phyloP scores from a whole-genome alignment of 2,329 filamentous ascomycete species.

The Neospermospora avenae region DNA sequence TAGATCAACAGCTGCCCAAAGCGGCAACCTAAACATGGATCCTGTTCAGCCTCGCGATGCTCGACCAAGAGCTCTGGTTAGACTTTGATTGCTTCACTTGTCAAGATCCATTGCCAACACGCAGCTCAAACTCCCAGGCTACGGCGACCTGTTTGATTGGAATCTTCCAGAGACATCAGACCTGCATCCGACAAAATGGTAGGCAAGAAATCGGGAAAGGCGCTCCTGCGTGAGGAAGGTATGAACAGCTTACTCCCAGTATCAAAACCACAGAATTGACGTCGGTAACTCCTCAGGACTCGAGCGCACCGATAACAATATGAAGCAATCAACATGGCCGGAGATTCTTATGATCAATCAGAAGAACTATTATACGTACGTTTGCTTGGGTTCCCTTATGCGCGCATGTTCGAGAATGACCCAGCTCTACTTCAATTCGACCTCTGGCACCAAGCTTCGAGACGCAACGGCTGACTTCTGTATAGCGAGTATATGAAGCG shows the following conservation, averaged over 20 bases:
- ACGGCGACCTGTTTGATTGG: neutral
- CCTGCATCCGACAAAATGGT: slow-evolving; percentile 28
- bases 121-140: neutral
- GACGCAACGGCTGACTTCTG: slow-evolving; percentile 6
- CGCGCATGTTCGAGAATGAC: no score
- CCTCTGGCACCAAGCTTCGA: neutral
- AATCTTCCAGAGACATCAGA: neutral
- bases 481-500: slow-evolving; percentile 92
- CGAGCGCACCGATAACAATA: slow-evolving; percentile 95
- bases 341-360: slow-evolving; percentile 93
- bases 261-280: slow-evolving; percentile 11
- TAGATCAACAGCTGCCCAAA: neutral
- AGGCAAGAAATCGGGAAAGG: slow-evolving; percentile 37
- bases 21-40: neutral
- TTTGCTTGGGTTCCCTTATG: slow-evolving; percentile 18
- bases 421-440: neutral
- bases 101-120: neutral
- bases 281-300: slow-evolving; percentile 57
- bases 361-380: slow-evolving; percentile 98
- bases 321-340: slow-evolving; percentile 93
- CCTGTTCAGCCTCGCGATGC: slow-evolving; percentile 2
- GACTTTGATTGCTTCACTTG: neutral
- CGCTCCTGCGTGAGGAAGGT: slow-evolving; percentile 37
- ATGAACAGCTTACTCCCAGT: slow-evolving; percentile 6
- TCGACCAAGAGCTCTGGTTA: neutral